Evolutionary conservation across 257 asterid genomes (phyloP).

Genomic region (Rhazya stricta): DNA sequence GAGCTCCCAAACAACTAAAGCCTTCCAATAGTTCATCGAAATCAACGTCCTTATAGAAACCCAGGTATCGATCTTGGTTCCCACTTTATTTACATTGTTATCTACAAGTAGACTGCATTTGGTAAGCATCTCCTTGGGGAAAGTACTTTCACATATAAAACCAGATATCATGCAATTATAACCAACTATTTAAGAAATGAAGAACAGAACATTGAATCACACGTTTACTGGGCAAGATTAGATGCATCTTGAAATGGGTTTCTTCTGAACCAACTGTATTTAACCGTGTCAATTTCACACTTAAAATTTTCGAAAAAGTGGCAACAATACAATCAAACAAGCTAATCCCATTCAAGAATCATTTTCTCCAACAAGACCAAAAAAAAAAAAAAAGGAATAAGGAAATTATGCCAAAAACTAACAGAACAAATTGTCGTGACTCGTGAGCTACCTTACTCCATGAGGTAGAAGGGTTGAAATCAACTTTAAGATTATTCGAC

Average conservation of each 20-base stretch:
- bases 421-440: too few species aligned
- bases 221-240: background rate
- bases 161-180: background rate
- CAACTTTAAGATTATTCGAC: constrained; percentile 40
- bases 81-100: background rate
- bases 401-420: background rate
- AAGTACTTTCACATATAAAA: background rate
- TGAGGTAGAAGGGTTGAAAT: constrained; percentile 23
- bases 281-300: background rate
- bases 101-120: background rate
- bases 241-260: background rate
- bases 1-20: background rate
- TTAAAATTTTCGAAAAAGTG: background rate
- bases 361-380: too few species aligned
- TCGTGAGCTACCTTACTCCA: constrained; percentile 35
- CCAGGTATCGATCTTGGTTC: background rate
- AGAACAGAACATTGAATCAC: background rate
- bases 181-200: background rate
- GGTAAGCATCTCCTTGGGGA: background rate
- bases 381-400: too few species aligned
- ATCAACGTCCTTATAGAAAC: background rate
- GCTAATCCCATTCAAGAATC: background rate
- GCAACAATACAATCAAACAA: background rate
- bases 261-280: background rate
- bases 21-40: background rate